Conservation (phyloP, 805 yeast species). For the Isabelozyma heimii region DNA sequence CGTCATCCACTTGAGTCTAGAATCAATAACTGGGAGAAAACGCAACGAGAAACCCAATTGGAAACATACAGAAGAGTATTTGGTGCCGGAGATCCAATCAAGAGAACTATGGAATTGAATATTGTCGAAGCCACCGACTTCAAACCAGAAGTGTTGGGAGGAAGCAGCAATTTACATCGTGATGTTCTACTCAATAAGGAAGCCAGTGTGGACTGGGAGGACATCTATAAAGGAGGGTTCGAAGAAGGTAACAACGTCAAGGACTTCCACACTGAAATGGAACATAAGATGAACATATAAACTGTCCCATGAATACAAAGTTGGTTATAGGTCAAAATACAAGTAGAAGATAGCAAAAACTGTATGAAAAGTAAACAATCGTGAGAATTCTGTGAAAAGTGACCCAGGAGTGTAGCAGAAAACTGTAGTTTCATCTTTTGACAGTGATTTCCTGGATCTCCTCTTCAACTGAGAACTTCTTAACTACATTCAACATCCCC, state of each 20-base stretch:
- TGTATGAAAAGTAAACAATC: too few species aligned
- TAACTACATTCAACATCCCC: too few species aligned
- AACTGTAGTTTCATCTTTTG: too few species aligned
- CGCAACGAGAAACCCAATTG: slow-evolving; percentile 65
- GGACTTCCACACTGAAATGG: slow-evolving; percentile 76
- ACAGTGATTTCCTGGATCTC: too few species aligned
- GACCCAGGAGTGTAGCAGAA: too few species aligned
- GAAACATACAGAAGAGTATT: slow-evolving; percentile 79
- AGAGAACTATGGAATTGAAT: slow-evolving; percentile 83
- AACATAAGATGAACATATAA: slow-evolving; percentile 55
- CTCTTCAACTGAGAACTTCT: too few species aligned
- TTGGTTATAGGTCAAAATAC: too few species aligned
- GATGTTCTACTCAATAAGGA: slow-evolving; percentile 83
- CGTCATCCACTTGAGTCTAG: slow-evolving; percentile 87
- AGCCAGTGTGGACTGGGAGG: slow-evolving; percentile 87
- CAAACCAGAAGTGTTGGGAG: slow-evolving; percentile 63
- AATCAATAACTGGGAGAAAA: slow-evolving; percentile 74
- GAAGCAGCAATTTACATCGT: slow-evolving; percentile 57
- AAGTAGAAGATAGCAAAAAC: too few species aligned
- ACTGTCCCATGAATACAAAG: background rate
- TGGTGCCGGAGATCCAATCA: slow-evolving; percentile 93
- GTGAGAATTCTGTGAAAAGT: too few species aligned
- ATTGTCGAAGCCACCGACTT: slow-evolving; percentile 69
- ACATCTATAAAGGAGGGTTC: slow-evolving; percentile 65
- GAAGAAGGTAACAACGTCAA: slow-evolving; percentile 34